phyloP scores from a whole-genome alignment of 1,284 basidiomycete species.

The Bjerkandera adusta region DNA sequence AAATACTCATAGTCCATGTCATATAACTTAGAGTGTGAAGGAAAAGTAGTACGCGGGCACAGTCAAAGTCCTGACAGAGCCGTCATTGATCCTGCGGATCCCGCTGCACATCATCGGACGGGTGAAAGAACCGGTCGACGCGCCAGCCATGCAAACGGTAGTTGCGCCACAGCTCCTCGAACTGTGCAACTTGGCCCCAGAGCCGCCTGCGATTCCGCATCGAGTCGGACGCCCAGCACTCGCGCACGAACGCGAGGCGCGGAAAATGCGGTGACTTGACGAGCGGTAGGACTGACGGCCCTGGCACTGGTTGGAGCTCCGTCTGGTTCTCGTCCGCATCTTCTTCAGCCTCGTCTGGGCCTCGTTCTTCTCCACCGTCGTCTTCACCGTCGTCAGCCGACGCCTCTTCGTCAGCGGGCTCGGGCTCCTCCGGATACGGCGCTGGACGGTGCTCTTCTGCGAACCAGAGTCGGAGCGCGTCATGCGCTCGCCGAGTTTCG shows the following conservation, averaged over 20 bases:
- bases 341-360: not conserved
- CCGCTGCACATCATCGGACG: too few relatives aligned
- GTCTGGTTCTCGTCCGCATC: not conserved
- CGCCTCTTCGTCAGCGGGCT: not conserved
- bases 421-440: not conserved
- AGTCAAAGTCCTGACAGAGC: not conserved
- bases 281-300: not conserved
- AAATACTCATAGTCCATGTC: too few relatives aligned
- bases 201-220: conserved; percentile 13
- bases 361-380: not conserved
- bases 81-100: too few relatives aligned
- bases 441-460: conserved; percentile 1
- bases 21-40: too few relatives aligned
- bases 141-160: conserved; percentile 12
- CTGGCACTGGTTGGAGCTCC: not conserved
- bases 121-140: conserved; percentile 13
- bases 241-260: conserved; percentile 10
- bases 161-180: conserved; percentile 6
- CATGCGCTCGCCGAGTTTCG: conserved; percentile 1
- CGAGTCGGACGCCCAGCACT: conserved; percentile 12
- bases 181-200: conserved; percentile 11
- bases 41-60: not conserved
- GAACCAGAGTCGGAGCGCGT: conserved; percentile 12
- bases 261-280: conserved; percentile 9
- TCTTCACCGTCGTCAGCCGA: not conserved